Base-by-base conservation (phyloP, 2,329 filamentous ascomycete genomes). In the Aspergillus sp. region DNA sequence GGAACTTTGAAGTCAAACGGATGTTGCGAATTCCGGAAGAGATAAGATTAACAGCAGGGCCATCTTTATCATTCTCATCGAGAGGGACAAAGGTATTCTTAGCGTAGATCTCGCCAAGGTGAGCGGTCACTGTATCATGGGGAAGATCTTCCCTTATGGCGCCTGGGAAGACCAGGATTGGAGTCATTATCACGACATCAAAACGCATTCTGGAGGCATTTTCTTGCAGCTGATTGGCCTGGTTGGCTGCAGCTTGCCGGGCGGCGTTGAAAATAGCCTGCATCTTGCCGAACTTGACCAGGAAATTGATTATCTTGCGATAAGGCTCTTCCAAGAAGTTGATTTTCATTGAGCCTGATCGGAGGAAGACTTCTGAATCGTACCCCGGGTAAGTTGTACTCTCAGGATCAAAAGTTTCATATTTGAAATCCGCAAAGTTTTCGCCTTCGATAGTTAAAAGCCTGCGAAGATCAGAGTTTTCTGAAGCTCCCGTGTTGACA, bases 261-360 rank as follows among this genome's bases (percentile, higher is more conserved):
- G 96, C 95, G 44, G 95, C 94, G 72, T 99, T 99, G 81, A 96
- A 99, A 56, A 99, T 90, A 21, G 95, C 94, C 77, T 99, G 95
- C 95, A 99, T 99, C 78, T 96, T 96, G 62, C 96, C 95, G 74
- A 99, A 99, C 71, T 99, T 99, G 74, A 99, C 92, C 47, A 96
- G 82, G 76, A 99, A 99, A 67, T 96, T 91, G 76, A 99, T 91
- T 65, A 99, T 98, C 78, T 98, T 98, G 55, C 95, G 88, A 81
- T 98, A 97, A 0, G 95, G 95, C 75, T 99, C 96, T 63, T 97
- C 94, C 3, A 98, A 80, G 74, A 99, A 99, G 74, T 97, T 98
- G 73, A 99, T 83, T 78, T 96, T 98, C 75, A 99, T 89, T 0
- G 95, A 99, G 1, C 95, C 95, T 17, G 95, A 94, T 38, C 94